A percentile compares a stretch with the other conserved stretches of the same genome.
Evolutionary conservation across 2,329 filamentous ascomycete genomes (phyloP).

Genomic region (Xylariaceae sp.): DNA sequence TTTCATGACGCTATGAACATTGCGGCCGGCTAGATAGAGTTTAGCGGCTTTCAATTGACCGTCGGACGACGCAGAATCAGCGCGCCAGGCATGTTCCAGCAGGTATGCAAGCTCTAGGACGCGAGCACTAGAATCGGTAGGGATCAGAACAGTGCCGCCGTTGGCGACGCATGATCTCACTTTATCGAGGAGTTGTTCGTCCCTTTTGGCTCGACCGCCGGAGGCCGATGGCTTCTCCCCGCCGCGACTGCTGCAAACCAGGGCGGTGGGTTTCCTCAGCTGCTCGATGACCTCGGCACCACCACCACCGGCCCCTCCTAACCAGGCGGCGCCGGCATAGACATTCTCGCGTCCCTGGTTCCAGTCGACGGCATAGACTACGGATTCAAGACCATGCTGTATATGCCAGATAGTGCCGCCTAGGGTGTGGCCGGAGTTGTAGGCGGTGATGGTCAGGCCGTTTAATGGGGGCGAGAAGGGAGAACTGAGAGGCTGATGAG

Average conservation of each 20-base stretch:
- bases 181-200: constrained; percentile 79
- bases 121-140: constrained; percentile 91
- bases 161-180: constrained; percentile 73
- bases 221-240: constrained; percentile 66
- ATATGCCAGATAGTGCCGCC: constrained; percentile 99
- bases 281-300: constrained; percentile 92
- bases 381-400: constrained; percentile 91
- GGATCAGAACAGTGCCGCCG: constrained; percentile 88
- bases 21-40: constrained; percentile 81
- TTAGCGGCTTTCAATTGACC: constrained; percentile 51
- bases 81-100: constrained; percentile 86
- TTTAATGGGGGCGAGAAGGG: constrained; percentile 86
- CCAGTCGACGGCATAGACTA: constrained; percentile 97
- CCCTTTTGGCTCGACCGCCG: constrained; percentile 73
- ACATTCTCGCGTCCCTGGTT: constrained; percentile 97
- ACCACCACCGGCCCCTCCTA: constrained; percentile 74
- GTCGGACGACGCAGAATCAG: constrained; percentile 51
- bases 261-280: constrained; percentile 83
- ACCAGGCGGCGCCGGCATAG: constrained; percentile 87
- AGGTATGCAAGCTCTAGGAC: constrained; percentile 89
- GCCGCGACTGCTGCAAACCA: constrained; percentile 87
- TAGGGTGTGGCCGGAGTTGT: constrained; percentile 92
- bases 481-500: constrained; percentile 82
- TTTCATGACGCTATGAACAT: constrained; percentile 81
- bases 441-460: constrained; percentile 90